Base-by-base conservation (phyloP, 768 basidiomycete species). In the Serendipita sp. region DNA sequence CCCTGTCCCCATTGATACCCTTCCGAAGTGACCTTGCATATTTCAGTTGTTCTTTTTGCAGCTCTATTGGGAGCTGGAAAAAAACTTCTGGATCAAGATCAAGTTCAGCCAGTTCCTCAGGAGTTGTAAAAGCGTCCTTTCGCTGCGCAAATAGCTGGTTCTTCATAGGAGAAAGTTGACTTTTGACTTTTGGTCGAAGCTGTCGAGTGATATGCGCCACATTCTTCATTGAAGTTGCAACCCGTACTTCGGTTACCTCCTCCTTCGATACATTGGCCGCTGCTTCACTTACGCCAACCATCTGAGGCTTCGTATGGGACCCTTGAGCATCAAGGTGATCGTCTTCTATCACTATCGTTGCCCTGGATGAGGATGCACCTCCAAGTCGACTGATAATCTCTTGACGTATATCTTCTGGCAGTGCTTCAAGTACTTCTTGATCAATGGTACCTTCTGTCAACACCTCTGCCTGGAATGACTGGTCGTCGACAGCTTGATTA, bases 11-110 rank as follows among this genome's bases (percentile, higher is more conserved):
- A 58, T 69, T 69, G 7, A 54, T 16, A 2, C 66, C 18, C n/a
- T n/a, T 51, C 48, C 48, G n/a, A 18, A 11, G 58, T 52, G 51
- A 48, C 66, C 28, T 65, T 63, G 16, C 15, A 47, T 77, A 74
- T n/a, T 80, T 76, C 34, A 94, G 74, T 67, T 88, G 85, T 69
- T 95, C 91, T 60, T 82, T 80, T 70, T 91, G 88, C 47, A 91
- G 71, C 28, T 82, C 78, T 0, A 74, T 73, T 0, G 90, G 91
- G 2, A 97, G 72, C 36, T 73, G 75, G 0, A 73, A 75, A 69
- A 89, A 93, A 3, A 89, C 83, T 4, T 79, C 81, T 0, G 83
- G 83, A 71, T 93, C 91, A 69, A 97, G 82, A 10, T 80, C 83
- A 28, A 93, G 76, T 44, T 79, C 77, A 13, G 70, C 73, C 45